These are phyloP conservation scores for Orbilia oligospora DNA, from an alignment of 2,329 filamentous ascomycete species.

Conservation along the genomic window DNA sequence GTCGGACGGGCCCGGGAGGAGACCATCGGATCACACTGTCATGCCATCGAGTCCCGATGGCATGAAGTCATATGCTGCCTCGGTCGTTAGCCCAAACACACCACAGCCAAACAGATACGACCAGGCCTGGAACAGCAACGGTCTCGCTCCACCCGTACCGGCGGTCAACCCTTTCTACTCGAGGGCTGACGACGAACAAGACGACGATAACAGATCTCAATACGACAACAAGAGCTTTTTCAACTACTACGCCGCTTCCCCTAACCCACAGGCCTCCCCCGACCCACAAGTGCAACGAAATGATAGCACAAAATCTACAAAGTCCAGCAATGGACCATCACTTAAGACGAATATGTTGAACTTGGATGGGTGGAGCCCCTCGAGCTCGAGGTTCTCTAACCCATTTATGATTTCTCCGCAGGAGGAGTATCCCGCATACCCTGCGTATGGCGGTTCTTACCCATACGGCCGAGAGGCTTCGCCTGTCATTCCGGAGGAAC, in stretches of 20 bases:
- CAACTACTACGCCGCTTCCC: conserved; percentile 36
- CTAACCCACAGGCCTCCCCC: conserved; percentile 10
- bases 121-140: conserved; percentile 37
- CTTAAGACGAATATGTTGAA: conserved; percentile 49
- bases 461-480: conserved; percentile 22
- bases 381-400: conserved; percentile 44
- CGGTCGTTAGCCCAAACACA: conserved; percentile 53
- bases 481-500: conserved; percentile 28
- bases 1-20: conserved; percentile 52
- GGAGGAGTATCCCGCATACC: conserved; percentile 24
- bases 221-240: conserved; percentile 57
- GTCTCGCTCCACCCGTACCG: conserved; percentile 45
- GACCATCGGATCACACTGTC: conserved; percentile 51
- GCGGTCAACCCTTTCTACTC: conserved; percentile 40
- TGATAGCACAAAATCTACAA: conserved; percentile 36
- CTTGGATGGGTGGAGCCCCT: conserved; percentile 53
- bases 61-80: conserved; percentile 51
- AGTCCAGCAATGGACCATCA: conserved; percentile 35
- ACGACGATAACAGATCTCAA: conserved; percentile 32
- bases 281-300: conserved; percentile 25
- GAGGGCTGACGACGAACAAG: conserved; percentile 26
- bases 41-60: conserved; percentile 33
- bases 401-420: conserved; percentile 44
- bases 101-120: conserved; percentile 38
- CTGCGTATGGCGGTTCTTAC: conserved; percentile 25